Evolutionary conservation across 2,329 filamentous ascomycete genomes (phyloP).

Genomic region (Zymoseptoria passerinii): DNA sequence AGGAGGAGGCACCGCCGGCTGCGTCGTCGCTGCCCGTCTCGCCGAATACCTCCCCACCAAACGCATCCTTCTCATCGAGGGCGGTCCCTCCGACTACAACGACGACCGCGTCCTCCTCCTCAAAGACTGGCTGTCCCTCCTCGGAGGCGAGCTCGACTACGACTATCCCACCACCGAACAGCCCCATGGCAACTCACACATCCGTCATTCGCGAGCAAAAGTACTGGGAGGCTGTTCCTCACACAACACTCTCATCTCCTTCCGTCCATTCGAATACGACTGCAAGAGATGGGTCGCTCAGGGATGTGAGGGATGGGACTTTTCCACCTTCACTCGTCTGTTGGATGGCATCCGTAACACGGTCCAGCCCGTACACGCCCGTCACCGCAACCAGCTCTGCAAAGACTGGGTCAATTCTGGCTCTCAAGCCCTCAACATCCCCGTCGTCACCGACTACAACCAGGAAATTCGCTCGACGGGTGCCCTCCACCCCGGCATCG

Average conservation of each 20-base stretch:
- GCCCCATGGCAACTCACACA: slow-evolving; percentile 83
- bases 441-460: slow-evolving; percentile 80
- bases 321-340: slow-evolving; percentile 72
- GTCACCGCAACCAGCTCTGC: slow-evolving; percentile 83
- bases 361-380: slow-evolving; percentile 77
- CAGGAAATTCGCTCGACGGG: slow-evolving; percentile 68
- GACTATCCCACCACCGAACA: slow-evolving; percentile 86
- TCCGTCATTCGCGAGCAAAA: slow-evolving; percentile 86
- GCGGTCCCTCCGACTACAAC: slow-evolving; percentile 80
- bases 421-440: slow-evolving; percentile 69
- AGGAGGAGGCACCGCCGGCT: slow-evolving; percentile 78
- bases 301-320: slow-evolving; percentile 79
- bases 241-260: slow-evolving; percentile 89
- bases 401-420: slow-evolving; percentile 82
- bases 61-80: slow-evolving; percentile 75
- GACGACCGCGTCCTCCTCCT: slow-evolving; percentile 79
- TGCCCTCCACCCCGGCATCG: slow-evolving; percentile 64
- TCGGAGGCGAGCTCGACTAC: slow-evolving; percentile 83
- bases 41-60: slow-evolving; percentile 77
- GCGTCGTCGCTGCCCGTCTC: slow-evolving; percentile 71
- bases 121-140: slow-evolving; percentile 75
- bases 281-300: slow-evolving; percentile 73
- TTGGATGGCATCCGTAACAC: slow-evolving; percentile 81
- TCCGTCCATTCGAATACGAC: slow-evolving; percentile 85
- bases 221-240: slow-evolving; percentile 87